phyloP scores from a whole-genome alignment of 73 alveolate genomes.

The Uronychia binucleata region DNA sequence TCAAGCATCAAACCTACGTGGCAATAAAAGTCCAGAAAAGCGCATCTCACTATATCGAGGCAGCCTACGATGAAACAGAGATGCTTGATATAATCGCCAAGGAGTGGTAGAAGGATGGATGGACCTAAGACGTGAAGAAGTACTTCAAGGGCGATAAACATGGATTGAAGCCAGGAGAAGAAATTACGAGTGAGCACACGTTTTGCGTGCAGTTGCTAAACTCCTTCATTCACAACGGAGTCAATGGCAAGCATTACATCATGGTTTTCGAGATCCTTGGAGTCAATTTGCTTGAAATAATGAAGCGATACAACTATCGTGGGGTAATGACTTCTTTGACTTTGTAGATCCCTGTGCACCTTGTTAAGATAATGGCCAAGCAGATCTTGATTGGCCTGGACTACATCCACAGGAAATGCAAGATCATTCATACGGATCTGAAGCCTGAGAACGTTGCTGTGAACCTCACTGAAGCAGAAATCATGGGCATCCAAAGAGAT shows the following conservation, averaged over 20 bases:
- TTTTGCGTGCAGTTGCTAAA: constrained; percentile 92
- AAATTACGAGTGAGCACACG: constrained; percentile 79
- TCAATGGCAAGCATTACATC: constrained; percentile 86
- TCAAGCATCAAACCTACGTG: constrained; percentile 84
- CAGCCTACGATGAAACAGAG: constrained; percentile 99
- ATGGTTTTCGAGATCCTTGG: constrained; percentile 94
- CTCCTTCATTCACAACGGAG: constrained; percentile 83
- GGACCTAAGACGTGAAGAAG: constrained; percentile 65
- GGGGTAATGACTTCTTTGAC: constrained; percentile 18
- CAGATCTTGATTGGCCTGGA: constrained; percentile 96
- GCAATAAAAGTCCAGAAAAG: constrained; percentile 97
- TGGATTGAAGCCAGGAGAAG: constrained; percentile 70
- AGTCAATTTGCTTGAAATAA: constrained; percentile 79
- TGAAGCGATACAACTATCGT: constrained; percentile 77
- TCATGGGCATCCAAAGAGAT: constrained; percentile 69
- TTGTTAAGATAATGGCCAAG: constrained; percentile 86
- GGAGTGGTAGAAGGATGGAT: constrained; percentile 77
- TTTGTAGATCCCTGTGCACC: constrained; percentile 48
- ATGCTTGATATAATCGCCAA: constrained; percentile 91
- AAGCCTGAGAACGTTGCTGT: constrained; percentile 96
- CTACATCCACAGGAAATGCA: constrained; percentile 92
- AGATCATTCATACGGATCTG: constrained; percentile 94
- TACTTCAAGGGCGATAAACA: constrained; percentile 66
- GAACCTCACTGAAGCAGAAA: constrained; percentile 72
- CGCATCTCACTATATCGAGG: constrained; percentile 97